Evolutionary conservation across 352 stramenopile species (phyloP), one percentile per base, ranked within the genome.

Genomic region (Pythium biforme): DNA sequence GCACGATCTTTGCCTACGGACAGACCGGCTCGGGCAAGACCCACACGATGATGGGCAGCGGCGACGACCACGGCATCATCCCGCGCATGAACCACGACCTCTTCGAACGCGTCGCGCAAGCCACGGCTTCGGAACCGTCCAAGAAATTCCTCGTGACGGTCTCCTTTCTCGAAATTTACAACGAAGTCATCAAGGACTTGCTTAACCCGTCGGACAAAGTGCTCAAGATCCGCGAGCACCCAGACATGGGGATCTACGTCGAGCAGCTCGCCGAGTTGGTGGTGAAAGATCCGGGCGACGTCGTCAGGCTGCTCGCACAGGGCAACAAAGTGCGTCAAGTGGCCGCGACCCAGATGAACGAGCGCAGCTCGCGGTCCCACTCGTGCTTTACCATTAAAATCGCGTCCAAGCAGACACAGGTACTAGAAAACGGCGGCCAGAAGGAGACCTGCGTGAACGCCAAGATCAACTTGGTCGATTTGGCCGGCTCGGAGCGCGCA

Each of bases 161-260:
- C 17, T 96, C 88, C n/a, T 98, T 96, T 63, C 72, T 98, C 22
- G 94, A 98, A 61, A 97, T 98, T 57, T 98, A 98, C 77, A 97
- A 98, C 68, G 94, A 98, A 66, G 83, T 96, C 1, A 95, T 98
- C 60, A 91, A 95, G 39, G 94, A 98, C 62, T 66, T 98, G 56
- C 81, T 98, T 17, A 97, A 97, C 59, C 89, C 91, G 7, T 92
- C 86, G 3, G 89, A 96, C 62, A 95, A 96, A 55, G 45, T 95
- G 56, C 84, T 98, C 55, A 92, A 97, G 68, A 96, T 98, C 51
- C 87, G 90, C 8, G 89, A 98, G 70, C 89, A 98, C 64, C 86
- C 89, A 0, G 90, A 97, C 62, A 86, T 97, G 71, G 92, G 92
- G 52, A 97, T 98, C 59, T 98, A 97, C 68, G 91, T 97, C 15